Base-by-base conservation (phyloP, 164 flowering plant genomes). In the Hamamelis virginiana region DNA sequence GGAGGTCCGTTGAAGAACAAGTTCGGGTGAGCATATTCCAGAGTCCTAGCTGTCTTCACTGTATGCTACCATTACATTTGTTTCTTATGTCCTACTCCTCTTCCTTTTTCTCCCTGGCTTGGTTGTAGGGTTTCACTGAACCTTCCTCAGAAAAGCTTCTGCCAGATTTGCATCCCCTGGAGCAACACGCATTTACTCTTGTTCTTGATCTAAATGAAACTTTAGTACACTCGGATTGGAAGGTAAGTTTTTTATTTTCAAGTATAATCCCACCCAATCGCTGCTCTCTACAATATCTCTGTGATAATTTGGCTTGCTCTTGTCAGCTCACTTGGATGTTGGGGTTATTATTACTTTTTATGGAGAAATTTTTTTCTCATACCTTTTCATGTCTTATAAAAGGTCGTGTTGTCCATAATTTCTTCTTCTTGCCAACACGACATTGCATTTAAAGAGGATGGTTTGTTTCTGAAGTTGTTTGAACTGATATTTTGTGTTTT, bases 91-190 rank as follows among this genome's bases (percentile, higher is more conserved):
- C 41, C 6, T 2, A 33, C 6, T 33, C 41, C 6, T 33, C 41
- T 33, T 55, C 15, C 21, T 14, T 0, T 9, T 44, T 47, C 16
- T 62, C 1, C 6, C 10, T 59, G 53, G 47, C 8, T 46, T 69
- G 12, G 8, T 73, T 63, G 9, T 72, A 94, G 98, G 93, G 83
- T 45, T 94, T 85, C 75, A 86, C 97, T 43, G 97, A 94, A 51
- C 98, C 98, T 66, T 73, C 82, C 21, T 85, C 98, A 64, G 98
- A 94, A 59, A 92, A 90, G 87, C 96, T 94, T 72, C 56, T 66
- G 10, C 64, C 70, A 23, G 70, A 68, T 59, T 44, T 68, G 46
- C 63, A 46, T 21, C 63, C 70, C 9, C 45, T 15, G 12, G 70
- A 68, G 70, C 51, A 58, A 68, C 51, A 68, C 46, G 25, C 57